Percentiles rank a stretch among this genome's conserved stretches.
phyloP scores from a whole-genome alignment of 345 rosid genomes.

The Jatropha curcas region DNA sequence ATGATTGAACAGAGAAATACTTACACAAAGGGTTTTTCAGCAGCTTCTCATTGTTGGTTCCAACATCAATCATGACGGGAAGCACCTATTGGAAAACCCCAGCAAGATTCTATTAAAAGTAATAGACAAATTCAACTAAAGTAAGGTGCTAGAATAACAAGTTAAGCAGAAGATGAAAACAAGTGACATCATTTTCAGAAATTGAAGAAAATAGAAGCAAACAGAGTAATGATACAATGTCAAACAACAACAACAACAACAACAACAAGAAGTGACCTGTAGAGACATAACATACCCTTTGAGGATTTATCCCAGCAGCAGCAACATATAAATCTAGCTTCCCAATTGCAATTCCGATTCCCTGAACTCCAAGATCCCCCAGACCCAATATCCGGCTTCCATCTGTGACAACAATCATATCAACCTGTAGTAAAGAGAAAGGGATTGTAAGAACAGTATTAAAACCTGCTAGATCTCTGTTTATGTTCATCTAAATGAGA shows the following conservation, averaged over 20 bases:
- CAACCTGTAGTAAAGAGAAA: slow-evolving; percentile 57
- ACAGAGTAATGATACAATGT: background rate
- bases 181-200: background rate
- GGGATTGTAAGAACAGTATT: background rate
- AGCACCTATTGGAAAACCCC: slow-evolving; percentile 58
- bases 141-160: background rate
- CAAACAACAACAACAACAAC: background rate
- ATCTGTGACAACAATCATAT: slow-evolving; percentile 99
- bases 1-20: slow-evolving; percentile 29
- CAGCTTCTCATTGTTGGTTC: slow-evolving; percentile 94
- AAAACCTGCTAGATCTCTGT: too few species aligned
- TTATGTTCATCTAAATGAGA: background rate
- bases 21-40: slow-evolving; percentile 82
- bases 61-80: slow-evolving; percentile 99
- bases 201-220: background rate
- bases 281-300: slow-evolving; percentile 56
- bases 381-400: slow-evolving; percentile 99
- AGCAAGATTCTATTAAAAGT: background rate
- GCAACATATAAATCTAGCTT: slow-evolving; percentile 97
- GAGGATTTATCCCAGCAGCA: slow-evolving; percentile 99
- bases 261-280: background rate
- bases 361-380: slow-evolving; percentile 98
- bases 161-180: slow-evolving; percentile 10
- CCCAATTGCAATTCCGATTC: slow-evolving; percentile 93
- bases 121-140: background rate